A percentile compares a stretch with the other conserved stretches of the same genome.
These are phyloP conservation scores for Fraxinus cuspidata DNA, from an alignment of 257 asterid genomes.

Conservation along the genomic window DNA sequence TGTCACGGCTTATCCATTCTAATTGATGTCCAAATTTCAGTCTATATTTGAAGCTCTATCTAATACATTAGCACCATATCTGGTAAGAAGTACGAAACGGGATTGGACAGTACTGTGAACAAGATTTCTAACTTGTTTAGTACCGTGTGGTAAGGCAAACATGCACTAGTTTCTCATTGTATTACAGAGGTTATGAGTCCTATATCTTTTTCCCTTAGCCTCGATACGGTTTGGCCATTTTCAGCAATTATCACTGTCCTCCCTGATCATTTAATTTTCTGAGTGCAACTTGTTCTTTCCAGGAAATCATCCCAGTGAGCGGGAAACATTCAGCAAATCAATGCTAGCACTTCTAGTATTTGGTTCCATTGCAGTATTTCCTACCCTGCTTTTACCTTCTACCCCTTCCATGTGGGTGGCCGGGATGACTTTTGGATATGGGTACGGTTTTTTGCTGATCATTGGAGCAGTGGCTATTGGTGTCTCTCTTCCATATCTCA, in stretches of 20 bases:
- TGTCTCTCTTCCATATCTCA: constrained; percentile 77
- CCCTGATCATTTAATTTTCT: neutral
- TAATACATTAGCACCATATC: neutral
- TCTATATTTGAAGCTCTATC: neutral
- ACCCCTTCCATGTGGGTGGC: constrained; percentile 93
- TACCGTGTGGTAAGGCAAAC: neutral
- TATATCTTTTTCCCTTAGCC: neutral
- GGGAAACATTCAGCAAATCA: constrained; percentile 60
- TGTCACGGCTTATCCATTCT: neutral
- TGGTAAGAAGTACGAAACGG: neutral
- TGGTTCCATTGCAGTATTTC: constrained; percentile 69
- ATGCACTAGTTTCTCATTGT: neutral
- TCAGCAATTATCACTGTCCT: neutral
- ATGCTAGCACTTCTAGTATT: constrained; percentile 60
- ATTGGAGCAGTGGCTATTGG: constrained; percentile 67
- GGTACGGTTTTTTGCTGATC: constrained; percentile 69
- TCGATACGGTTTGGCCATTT: neutral
- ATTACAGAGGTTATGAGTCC: neutral
- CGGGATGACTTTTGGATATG: constrained; percentile 86
- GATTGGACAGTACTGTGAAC: neutral
- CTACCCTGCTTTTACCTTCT: constrained; percentile 64
- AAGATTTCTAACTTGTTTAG: neutral
- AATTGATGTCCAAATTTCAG: neutral
- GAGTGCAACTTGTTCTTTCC: constrained; percentile 9
- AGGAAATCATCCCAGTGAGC: constrained; percentile 79